A percentile compares a stretch with the other conserved stretches of the same genome.
These are phyloP conservation scores for Neonectria sp. DNA, from an alignment of 2,329 filamentous ascomycete genomes.

Conservation along the genomic window DNA sequence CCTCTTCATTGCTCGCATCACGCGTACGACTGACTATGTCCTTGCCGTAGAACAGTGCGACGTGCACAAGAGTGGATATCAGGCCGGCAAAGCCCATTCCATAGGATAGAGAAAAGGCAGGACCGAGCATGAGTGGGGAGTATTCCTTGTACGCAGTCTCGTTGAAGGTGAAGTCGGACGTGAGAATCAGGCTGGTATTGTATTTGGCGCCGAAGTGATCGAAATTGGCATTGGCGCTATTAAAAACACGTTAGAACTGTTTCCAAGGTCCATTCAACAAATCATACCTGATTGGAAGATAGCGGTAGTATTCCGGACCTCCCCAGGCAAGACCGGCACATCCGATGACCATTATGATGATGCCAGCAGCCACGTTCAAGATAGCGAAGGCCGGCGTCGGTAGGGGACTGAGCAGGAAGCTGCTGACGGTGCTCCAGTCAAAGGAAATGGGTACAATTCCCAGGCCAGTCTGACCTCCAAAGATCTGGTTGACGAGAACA, in stretches of 20 bases:
- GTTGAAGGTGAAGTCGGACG: conserved; percentile 68
- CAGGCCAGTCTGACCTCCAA: conserved; percentile 70
- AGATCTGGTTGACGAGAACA: conserved; percentile 71
- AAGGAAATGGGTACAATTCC: conserved; percentile 74
- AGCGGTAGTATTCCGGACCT: conserved; percentile 69
- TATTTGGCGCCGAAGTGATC: conserved; percentile 75
- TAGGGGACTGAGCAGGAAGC: conserved; percentile 65
- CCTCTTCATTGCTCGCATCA: conserved; percentile 60
- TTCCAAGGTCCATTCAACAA: background rate
- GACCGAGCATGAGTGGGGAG: conserved; percentile 76
- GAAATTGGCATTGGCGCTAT: conserved; percentile 66
- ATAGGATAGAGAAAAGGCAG: conserved; percentile 73
- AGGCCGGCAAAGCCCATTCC: conserved; percentile 78
- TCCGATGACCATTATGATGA: conserved; percentile 69
- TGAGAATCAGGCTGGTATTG: conserved; percentile 72
- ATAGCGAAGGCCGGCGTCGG: conserved; percentile 69
- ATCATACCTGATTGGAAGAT: conserved; percentile 70
- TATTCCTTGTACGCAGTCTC: conserved; percentile 74
- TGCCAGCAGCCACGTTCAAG: conserved; percentile 66
- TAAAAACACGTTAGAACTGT: background rate
- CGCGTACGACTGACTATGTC: conserved; percentile 68
- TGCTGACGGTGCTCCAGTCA: conserved; percentile 64
- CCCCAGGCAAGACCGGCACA: conserved; percentile 72
- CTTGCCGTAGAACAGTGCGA: conserved; percentile 67
- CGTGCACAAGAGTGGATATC: conserved; percentile 71